Evolutionary conservation across 257 asterid genomes (phyloP), one percentile per base, ranked within the genome.

Genomic region (Striga asiatica): DNA sequence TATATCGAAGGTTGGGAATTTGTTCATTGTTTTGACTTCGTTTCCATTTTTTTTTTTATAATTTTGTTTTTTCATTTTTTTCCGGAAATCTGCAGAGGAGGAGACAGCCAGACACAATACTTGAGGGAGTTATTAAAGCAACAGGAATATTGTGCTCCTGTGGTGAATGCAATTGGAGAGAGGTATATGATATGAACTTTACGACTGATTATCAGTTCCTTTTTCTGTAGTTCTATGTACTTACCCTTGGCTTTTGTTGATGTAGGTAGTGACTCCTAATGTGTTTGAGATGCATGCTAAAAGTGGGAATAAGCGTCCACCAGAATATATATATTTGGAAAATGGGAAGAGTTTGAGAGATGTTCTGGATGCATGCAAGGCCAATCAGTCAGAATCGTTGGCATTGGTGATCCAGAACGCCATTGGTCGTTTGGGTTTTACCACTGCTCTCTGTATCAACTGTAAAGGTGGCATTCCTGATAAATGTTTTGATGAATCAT

Each of bases 261-360:
- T 76, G 56, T 58, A 91, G 98, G 81, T 78, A 53, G 70, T 87
- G 60, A 78, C 87, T 12, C 97, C 97, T 12, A 74, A 73, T 62
- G 78, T 75, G 43, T 91, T 87, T 66, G 98, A 91, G 62, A 19
- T 75, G 58, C 98, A 89, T 60, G 96, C 98, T 1, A 74, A 65
- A 35, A 83, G 96, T 70, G 68, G 74, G 43, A 80, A 79, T 74
- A 89, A 80, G 65, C 81, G 84, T 22, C 94, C 96, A 32, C 76
- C 91, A 16, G 96, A 89, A 25, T 83, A 78, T 57, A 81, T 83
- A 8, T 78, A 67, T 73, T 69, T 89, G 79, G 84, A 80, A 42
- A 89, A 85, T 42, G 95, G 96, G 31, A 86, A 71, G 56, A 69
- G 69, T 43, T 81, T 86, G 4, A 70, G 81, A 50, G 96, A 89